Evolutionary conservation across 1,284 basidiomycete species (phyloP).

Genomic region (Cutaneotrichosporon cavernicola): DNA sequence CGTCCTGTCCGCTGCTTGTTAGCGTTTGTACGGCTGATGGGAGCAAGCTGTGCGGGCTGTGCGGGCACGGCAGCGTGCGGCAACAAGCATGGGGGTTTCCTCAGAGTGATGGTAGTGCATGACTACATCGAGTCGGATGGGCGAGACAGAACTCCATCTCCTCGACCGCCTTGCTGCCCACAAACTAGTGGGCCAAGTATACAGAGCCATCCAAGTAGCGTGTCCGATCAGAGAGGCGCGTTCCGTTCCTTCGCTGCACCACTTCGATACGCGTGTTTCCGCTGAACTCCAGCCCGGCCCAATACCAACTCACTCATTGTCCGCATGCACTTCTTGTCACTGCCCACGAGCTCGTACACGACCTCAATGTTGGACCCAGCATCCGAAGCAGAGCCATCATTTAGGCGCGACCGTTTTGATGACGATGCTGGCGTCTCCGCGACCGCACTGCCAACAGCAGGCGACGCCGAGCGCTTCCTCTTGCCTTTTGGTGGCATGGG

Average conservation of each 20-base stretch:
- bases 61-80: too few species aligned
- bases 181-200: too few species aligned
- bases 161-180: too few species aligned
- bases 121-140: too few species aligned
- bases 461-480: conserved; percentile 23
- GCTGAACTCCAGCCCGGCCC: too few species aligned
- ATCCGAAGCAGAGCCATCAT: background rate
- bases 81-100: background rate
- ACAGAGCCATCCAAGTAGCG: too few species aligned
- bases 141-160: too few species aligned
- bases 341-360: conserved; percentile 24
- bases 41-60: background rate
- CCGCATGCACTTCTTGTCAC: conserved; percentile 12
- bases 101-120: too few species aligned
- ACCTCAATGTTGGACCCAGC: conserved; percentile 12
- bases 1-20: conserved; percentile 14
- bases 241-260: too few species aligned
- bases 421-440: conserved; percentile 1
- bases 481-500: conserved; percentile 15
- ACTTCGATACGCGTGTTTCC: too few species aligned
- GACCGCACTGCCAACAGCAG: background rate
- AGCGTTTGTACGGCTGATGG: background rate
- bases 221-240: too few species aligned
- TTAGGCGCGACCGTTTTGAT: conserved; percentile 18
- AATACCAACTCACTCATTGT: conserved; percentile 15